Evolutionary conservation across 805 yeast species (phyloP), one percentile per base, ranked within the genome.

Genomic region (Blastobotrys parvus): DNA sequence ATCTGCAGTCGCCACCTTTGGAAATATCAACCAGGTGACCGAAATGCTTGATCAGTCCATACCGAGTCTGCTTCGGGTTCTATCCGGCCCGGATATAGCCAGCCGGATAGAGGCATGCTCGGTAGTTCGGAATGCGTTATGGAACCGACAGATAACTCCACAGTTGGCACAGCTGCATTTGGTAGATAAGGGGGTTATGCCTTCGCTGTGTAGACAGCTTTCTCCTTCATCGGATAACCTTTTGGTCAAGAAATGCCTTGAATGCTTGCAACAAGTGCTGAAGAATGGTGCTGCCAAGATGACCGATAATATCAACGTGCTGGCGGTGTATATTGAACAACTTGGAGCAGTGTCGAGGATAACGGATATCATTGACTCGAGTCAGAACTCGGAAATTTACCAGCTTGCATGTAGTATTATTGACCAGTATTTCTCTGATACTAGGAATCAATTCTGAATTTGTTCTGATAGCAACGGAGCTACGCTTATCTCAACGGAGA

Each of bases 21-120:
- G 97, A 58, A 89, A 85, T 62, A 68, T 87, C 18, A 89, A 83
- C 49, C 97, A 89, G 70, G 87, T 89, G 56, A 95, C 89, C 68
- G 89, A 96, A 13, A 97, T 89, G 40, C 87, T 89, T 55, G 94
- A 88, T 61, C 81, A 89, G 47, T 89, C 89, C 67, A 72, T 90
- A 61, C 80, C 90, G 49, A 97, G 96, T 46, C 74, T 85, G 51
- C 80, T 89, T 54, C 80, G 87, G 61, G 67, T 80, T 48, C 73
- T 90, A 62, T 68, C 73, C 31, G 72, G 75, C 45, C 95, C 90
- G 48, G 97, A 89, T 59, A 87, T 86, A 70, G 87, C 87, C 70
- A 89, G 96, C 25, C 84, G 84, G 64, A 90, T 89, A 65, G 97
- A 89, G 70, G 97, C 97, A 3, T 88, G 97, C 72, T 89, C 97